A percentile compares a stretch with the other conserved stretches of the same genome.
Evolutionary conservation across 106 monocot species (phyloP).

Genomic region (Acorus gramineus): DNA sequence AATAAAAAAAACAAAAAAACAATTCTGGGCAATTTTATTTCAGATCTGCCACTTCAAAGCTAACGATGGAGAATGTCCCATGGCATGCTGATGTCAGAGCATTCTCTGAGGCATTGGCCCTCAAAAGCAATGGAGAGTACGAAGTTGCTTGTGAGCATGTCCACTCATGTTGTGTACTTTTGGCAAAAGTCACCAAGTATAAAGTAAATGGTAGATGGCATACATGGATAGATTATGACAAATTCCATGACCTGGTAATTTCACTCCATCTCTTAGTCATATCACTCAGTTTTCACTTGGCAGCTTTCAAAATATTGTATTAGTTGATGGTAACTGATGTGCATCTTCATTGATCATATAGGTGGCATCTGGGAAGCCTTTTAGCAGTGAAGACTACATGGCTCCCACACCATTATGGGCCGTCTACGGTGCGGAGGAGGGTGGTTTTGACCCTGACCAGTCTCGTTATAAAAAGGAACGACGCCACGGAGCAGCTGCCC

Average conservation of each 20-base stretch:
- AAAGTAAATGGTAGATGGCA: constrained; percentile 78
- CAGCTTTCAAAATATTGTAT: not conserved
- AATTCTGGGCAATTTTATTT: not conserved
- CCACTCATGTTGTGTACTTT: constrained; percentile 94
- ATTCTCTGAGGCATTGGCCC: constrained; percentile 79
- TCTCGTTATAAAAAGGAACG: constrained; percentile 73
- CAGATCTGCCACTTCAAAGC: constrained; percentile 86
- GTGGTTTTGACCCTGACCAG: constrained; percentile 95
- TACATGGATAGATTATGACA: constrained; percentile 97
- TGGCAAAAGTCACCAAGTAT: constrained; percentile 73
- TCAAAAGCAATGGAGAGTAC: constrained; percentile 69
- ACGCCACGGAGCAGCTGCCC: constrained; percentile 47
- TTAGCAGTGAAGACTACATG: constrained; percentile 78
- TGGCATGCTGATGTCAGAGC: constrained; percentile 92
- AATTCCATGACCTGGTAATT: constrained; percentile 79
- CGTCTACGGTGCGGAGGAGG: constrained; percentile 91
- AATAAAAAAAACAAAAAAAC: too few relatives aligned
- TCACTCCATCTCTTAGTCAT: not conserved
- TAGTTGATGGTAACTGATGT: too few relatives aligned
- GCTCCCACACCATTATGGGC: constrained; percentile 81
- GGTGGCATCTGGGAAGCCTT: constrained; percentile 70
- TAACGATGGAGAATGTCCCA: constrained; percentile 99
- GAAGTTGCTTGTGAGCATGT: constrained; percentile 96
- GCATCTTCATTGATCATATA: constrained; percentile 6
- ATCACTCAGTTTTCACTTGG: too few relatives aligned